Evolutionary conservation across 129 eudicot species (phyloP).

Genomic region (Tanacetum coccineum): DNA sequence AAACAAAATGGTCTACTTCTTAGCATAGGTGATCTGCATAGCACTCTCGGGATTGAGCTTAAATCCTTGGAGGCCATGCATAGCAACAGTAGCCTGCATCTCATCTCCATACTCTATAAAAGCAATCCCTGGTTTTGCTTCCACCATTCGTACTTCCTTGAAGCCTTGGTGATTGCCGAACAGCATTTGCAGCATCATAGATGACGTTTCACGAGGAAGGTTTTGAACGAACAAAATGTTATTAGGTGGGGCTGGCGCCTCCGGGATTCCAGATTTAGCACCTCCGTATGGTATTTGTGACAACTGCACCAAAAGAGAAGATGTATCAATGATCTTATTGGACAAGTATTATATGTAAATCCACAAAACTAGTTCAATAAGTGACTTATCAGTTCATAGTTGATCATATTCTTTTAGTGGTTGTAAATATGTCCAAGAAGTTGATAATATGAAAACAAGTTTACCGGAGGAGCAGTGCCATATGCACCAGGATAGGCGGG

Average conservation of each 20-base stretch:
- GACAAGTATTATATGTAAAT: not conserved
- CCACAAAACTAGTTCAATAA: not conserved
- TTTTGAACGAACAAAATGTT: constrained; percentile 83
- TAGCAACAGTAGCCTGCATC: constrained; percentile 84
- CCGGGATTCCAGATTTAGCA: constrained; percentile 59
- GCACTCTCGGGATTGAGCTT: constrained; percentile 66
- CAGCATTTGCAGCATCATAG: constrained; percentile 90
- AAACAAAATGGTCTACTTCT: constrained; percentile 51
- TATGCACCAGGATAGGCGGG: constrained; percentile 72
- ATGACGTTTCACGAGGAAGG: constrained; percentile 81
- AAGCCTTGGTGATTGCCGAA: constrained; percentile 83
- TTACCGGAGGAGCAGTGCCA: constrained; percentile 83
- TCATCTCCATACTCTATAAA: constrained; percentile 88
- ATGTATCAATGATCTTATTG: not conserved
- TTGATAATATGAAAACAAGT: constrained; percentile 3
- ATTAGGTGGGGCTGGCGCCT: constrained; percentile 93
- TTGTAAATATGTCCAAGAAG: not conserved
- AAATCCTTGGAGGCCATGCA: constrained; percentile 87
- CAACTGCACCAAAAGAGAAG: constrained; percentile 44
- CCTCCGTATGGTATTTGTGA: constrained; percentile 79
- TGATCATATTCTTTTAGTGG: too few species aligned
- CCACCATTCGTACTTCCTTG: constrained; percentile 97
- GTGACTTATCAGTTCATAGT: not conserved
- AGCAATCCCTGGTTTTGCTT: constrained; percentile 95
- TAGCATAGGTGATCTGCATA: constrained; percentile 83